Evolutionary conservation across 2,329 filamentous ascomycete species (phyloP), one percentile per base, ranked within the genome.

Genomic region (Fonsecaea monophora): DNA sequence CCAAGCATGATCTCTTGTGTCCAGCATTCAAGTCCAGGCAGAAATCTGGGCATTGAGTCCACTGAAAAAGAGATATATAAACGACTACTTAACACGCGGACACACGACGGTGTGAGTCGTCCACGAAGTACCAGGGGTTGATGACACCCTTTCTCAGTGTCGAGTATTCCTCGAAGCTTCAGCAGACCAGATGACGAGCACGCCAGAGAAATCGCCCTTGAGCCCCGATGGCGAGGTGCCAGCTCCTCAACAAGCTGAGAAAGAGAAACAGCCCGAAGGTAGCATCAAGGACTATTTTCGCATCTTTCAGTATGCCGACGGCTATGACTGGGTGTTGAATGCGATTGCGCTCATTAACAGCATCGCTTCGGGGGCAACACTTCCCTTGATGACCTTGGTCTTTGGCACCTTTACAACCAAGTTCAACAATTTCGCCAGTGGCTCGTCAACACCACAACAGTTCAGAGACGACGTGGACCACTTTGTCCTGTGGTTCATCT

Each of bases 311-410:
- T 73, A 71, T 53, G 70, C 70, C 54, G 70, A 72, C 64, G 67
- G 64, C 53, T 69, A 66, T 40, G 71, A 72, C 53, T 71, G 65
- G 69, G 54, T 50, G n/a, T 61, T 73, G 34, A 71, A 72, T 54
- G 58, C 35, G 13, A 60, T 67, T 12, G 71, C 70, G 66, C 53
- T 35, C 64, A 38, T 66, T 60, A 25, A 25, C 37, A 70, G 74
- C n/a, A 68, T 75, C 9, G 73, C 67, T 1, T 73, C 73, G 9
- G 75, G 75, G 6, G 68, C 72, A 6, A 67, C 71, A 3, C 66
- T 79, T 61, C 75, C 78, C 2, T 65, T 79, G 60, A 74, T 81
- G 73, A 79, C 77, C 56, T 68, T 81, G 32, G 74, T 81, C 12
- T 77, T 81, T 54, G 78, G 78, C 68, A 65, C 65, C 56, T 72